Evolutionary conservation across 257 asterid species (phyloP).

Genomic region (Salvia miltiorrhiza): DNA sequence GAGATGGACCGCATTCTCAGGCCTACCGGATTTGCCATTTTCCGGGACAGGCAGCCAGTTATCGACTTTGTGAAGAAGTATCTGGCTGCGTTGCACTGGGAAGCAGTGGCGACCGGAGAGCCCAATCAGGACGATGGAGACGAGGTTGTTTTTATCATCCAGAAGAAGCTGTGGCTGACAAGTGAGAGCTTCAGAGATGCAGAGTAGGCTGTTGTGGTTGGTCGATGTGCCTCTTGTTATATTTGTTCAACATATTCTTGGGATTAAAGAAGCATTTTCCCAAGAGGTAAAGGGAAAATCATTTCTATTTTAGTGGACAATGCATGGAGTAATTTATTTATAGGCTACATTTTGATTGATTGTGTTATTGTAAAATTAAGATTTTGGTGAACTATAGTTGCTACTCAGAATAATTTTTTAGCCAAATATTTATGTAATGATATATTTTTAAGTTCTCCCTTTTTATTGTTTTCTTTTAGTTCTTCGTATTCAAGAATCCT

Average conservation of each 20-base stretch:
- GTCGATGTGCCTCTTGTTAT: constrained; percentile 8
- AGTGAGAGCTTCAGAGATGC: constrained; percentile 77
- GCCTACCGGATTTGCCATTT: constrained; percentile 80
- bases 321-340: constrained; percentile 34
- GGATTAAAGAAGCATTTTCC: constrained; percentile 42
- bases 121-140: constrained; percentile 62
- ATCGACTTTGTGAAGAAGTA: constrained; percentile 87
- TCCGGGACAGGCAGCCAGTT: constrained; percentile 63
- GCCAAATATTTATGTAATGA: not conserved
- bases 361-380: constrained; percentile 23
- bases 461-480: not conserved
- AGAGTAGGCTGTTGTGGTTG: constrained; percentile 40
- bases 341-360: constrained; percentile 49
- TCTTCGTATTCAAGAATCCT: not conserved
- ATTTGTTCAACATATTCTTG: constrained; percentile 31
- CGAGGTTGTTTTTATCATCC: constrained; percentile 53
- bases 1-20: constrained; percentile 93
- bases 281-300: constrained; percentile 21
- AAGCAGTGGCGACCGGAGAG: constrained; percentile 54
- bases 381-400: constrained; percentile 21
- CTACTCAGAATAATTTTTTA: constrained; percentile 16
- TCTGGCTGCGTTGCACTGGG: constrained; percentile 84
- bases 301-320: constrained; percentile 31
- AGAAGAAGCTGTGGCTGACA: constrained; percentile 88
- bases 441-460: not conserved